A percentile compares a stretch with the other conserved stretches of the same genome.
Conservation (phyloP, 257 asterid genomes). For the Marsdenia floribunda region DNA sequence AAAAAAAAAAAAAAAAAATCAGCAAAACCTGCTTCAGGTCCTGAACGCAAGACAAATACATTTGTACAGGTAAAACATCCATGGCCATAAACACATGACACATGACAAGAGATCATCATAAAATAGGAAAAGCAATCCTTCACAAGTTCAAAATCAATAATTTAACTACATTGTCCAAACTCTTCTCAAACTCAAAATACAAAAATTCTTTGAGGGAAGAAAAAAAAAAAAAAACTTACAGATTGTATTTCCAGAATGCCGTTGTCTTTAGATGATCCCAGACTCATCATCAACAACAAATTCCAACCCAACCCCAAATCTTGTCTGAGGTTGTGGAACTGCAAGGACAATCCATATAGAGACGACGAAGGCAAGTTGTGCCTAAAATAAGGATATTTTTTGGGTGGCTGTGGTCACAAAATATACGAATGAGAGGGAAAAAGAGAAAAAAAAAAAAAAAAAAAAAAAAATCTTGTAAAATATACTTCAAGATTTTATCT, state of each 20-base stretch:
- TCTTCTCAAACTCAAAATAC: neutral
- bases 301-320: neutral
- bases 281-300: conserved; percentile 11
- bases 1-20: neutral
- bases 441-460: too few relatives aligned
- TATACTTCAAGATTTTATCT: neutral
- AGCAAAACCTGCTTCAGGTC: neutral
- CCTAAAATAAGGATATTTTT: neutral
- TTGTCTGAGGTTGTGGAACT: neutral
- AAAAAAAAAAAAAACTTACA: conserved; percentile 6
- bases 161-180: neutral
- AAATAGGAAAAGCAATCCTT: neutral
- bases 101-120: neutral
- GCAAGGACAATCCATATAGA: conserved; percentile 12
- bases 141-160: neutral
- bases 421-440: too few relatives aligned
- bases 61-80: neutral
- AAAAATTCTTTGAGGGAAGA: neutral
- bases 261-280: conserved; percentile 13
- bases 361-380: conserved; percentile 7
- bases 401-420: conserved; percentile 13
- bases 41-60: neutral
- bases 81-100: neutral
- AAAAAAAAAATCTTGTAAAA: neutral
- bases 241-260: conserved; percentile 9